Evolutionary conservation across 495 filamentous ascomycete genomes (phyloP).

Genomic region (Aspergillus leporis): DNA sequence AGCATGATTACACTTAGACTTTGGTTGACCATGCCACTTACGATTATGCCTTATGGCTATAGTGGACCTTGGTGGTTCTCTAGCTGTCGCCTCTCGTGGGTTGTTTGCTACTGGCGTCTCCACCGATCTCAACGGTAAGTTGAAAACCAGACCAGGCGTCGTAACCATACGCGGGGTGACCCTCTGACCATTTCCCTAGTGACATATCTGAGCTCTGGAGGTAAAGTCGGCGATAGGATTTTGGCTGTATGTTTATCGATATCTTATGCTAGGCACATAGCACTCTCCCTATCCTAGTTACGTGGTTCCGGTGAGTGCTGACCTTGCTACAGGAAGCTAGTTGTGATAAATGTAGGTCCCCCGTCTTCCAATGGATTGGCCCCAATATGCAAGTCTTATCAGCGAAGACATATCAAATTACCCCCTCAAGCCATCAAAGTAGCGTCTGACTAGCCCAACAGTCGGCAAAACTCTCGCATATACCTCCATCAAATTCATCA

Average conservation of each 20-base stretch:
- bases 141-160: background rate
- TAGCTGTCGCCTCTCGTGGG: slow-evolving; percentile 89
- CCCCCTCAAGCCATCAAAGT: background rate
- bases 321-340: slow-evolving; percentile 53
- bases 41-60: background rate
- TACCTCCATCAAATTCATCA: slow-evolving; percentile 78
- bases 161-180: background rate
- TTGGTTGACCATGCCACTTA: slow-evolving; percentile 3
- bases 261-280: background rate
- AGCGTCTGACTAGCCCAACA: slow-evolving; percentile 29
- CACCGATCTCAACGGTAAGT: slow-evolving; percentile 82
- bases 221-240: slow-evolving; percentile 76
- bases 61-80: slow-evolving; percentile 90
- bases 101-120: slow-evolving; percentile 88
- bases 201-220: slow-evolving; percentile 86
- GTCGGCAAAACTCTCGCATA: slow-evolving; percentile 93
- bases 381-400: background rate
- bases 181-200: slow-evolving; percentile 50
- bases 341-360: slow-evolving; percentile 79
- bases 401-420: background rate
- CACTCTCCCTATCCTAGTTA: no score
- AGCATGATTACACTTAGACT: background rate
- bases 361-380: background rate
- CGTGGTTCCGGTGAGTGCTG: slow-evolving; percentile 17
- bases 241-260: slow-evolving; percentile 50